Conservation (phyloP, 805 yeast genomes). For the Ogataea polymorpha region DNA sequence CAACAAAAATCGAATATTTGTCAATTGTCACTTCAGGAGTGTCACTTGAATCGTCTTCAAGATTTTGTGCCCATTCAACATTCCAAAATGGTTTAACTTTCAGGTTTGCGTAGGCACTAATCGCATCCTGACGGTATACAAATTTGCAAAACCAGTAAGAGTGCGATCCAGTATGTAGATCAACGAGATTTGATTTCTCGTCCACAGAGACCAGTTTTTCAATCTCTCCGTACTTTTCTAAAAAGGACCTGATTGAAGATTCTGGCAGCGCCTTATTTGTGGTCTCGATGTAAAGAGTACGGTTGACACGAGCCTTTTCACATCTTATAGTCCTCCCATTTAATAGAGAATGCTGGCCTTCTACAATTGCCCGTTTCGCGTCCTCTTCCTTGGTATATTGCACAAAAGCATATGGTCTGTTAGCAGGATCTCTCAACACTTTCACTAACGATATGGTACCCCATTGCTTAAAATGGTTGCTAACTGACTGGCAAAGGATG, state of each 20-base stretch:
- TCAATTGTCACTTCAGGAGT: slow-evolving; percentile 51
- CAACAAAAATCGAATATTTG: slow-evolving; percentile 71
- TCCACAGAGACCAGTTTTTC: slow-evolving; percentile 57
- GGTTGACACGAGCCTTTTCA: slow-evolving; percentile 87
- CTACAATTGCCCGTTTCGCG: slow-evolving; percentile 61
- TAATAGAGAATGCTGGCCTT: slow-evolving; percentile 65
- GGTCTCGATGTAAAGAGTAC: slow-evolving; percentile 66
- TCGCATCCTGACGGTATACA: slow-evolving; percentile 83
- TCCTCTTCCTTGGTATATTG: slow-evolving; percentile 73
- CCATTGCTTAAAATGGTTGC: slow-evolving; percentile 64
- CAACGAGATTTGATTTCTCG: slow-evolving; percentile 29
- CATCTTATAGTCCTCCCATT: slow-evolving; percentile 80
- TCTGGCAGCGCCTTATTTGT: slow-evolving; percentile 26
- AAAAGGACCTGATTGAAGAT: slow-evolving; percentile 35
- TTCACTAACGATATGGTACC: slow-evolving; percentile 73
- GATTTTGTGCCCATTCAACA: slow-evolving; percentile 85
- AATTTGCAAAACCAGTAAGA: slow-evolving; percentile 69
- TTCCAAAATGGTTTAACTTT: slow-evolving; percentile 51
- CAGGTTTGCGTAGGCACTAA: slow-evolving; percentile 72
- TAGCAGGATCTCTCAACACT: slow-evolving; percentile 75
- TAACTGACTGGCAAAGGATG: slow-evolving; percentile 65
- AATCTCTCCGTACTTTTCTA: slow-evolving; percentile 66
- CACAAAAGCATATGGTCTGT: slow-evolving; percentile 90
- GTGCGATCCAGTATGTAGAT: slow-evolving; percentile 17
- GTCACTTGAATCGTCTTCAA: slow-evolving; percentile 46